phyloP scores from a whole-genome alignment of 352 stramenopile genomes.

The Globisporangium nagaii region DNA sequence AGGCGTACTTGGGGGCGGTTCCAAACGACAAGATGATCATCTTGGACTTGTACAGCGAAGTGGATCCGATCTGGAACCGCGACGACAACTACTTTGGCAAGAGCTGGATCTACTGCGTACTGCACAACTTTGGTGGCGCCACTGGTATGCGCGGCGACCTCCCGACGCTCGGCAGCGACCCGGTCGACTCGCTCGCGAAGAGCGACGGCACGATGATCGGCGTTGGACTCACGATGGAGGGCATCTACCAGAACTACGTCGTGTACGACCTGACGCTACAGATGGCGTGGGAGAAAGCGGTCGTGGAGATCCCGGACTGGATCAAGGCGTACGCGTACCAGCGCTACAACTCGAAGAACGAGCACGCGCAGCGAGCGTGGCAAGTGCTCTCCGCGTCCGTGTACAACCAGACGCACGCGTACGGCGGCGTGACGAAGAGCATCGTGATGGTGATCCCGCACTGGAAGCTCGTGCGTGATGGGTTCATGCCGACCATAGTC shows the following conservation, averaged over 20 bases:
- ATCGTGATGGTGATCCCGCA: conserved; percentile 62
- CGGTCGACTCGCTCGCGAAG: conserved; percentile 28
- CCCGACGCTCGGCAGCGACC: conserved; percentile 45
- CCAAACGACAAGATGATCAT: conserved; percentile 71
- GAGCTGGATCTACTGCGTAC: conserved; percentile 80
- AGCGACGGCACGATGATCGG: conserved; percentile 71
- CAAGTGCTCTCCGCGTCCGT: conserved; percentile 43
- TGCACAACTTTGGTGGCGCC: conserved; percentile 82
- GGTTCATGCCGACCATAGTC: conserved; percentile 73
- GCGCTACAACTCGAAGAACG: conserved; percentile 57
- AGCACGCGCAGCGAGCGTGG: conserved; percentile 50
- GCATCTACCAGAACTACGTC: conserved; percentile 85
- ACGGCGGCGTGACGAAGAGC: conserved; percentile 72
- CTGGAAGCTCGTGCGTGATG: conserved; percentile 54
- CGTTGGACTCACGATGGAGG: conserved; percentile 78
- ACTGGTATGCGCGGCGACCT: conserved; percentile 74
- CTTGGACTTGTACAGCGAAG: conserved; percentile 78
- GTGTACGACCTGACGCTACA: conserved; percentile 76
- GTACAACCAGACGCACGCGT: conserved; percentile 66
- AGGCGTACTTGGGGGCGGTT: conserved; percentile 48
- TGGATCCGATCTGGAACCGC: conserved; percentile 59
- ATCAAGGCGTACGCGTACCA: conserved; percentile 45
- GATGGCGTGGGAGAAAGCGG: conserved; percentile 55
- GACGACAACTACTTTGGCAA: conserved; percentile 81
- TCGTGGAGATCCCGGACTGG: conserved; percentile 39